Evolutionary conservation across 164 flowering plant genomes (phyloP), one percentile per base, ranked within the genome.

Genomic region (Nymphaea colorata): DNA sequence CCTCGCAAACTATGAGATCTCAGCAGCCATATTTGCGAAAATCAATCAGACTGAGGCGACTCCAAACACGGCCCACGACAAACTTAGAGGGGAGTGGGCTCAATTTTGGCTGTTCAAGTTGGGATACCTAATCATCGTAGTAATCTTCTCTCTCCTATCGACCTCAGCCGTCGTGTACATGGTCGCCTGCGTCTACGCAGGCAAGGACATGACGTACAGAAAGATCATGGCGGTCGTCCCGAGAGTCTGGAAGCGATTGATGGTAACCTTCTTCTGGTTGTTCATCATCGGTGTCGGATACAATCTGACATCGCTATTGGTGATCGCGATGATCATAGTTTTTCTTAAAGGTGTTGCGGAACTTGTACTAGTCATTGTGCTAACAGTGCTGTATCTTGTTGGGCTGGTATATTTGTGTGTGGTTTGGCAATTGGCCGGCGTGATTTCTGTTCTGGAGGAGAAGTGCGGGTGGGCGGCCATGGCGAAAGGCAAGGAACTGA

Each of bases 361-460:
- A 2, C 1, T 44, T 0, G 2, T 16, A 0, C 0, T 76, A 59
- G 41, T 81, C 0, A 0, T 71, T 16, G 7, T 74, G 6, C 12
- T 85, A 4, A 3, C 64, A 7, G 25, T 77, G 36, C 16, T 67
- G 0, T 86, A 80, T 70, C 41, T 74, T 0, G 3, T 64, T 0
- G 89, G 88, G 14, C 59, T 85, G 15, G 80, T 85, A 41, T 86
- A 85, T 70, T 64, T 86, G 5, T 75, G 71, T 63, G 41, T 84
- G 0, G 66, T 86, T 0, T 90, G 89, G 88, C 86, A 84, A 3
- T 18, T 90, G 75, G 96, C 93, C 2, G 79, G 82, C 64, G 87
- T 90, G 4, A 70, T 87, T 0, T 77, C 91, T 3, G 88, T 90
- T 2, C 60, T 87, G 44, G 93, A 90, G 68, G 86, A 82, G 3